Percentiles rank a stretch among this genome's conserved stretches.
These are phyloP conservation scores for Jaenimonas drosophilae DNA, from an alignment of 208 protist species.

Conservation along the genomic window DNA sequence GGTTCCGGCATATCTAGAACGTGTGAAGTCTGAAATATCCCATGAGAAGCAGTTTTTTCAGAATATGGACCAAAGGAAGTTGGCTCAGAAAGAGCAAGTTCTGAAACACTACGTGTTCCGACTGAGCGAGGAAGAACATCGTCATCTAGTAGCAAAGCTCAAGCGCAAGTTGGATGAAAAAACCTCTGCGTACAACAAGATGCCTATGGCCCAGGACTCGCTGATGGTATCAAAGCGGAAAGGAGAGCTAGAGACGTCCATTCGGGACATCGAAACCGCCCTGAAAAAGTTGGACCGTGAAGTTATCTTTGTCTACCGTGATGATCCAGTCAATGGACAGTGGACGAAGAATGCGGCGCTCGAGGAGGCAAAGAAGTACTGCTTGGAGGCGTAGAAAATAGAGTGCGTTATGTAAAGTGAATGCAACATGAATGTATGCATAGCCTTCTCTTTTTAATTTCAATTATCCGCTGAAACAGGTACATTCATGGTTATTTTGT, in stretches of 20 bases:
- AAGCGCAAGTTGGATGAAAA: constrained; percentile 50
- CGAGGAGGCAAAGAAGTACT: constrained; percentile 53
- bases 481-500: constrained; percentile 2
- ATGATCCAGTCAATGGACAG: constrained; percentile 64
- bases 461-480: not conserved
- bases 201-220: constrained; percentile 85
- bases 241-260: constrained; percentile 51
- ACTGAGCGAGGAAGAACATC: constrained; percentile 64
- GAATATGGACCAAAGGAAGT: constrained; percentile 45
- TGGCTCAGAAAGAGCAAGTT: constrained; percentile 17
- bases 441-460: not conserved
- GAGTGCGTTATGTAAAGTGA: constrained; percentile 3
- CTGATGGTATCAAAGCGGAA: constrained; percentile 38
- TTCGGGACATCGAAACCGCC: constrained; percentile 69
- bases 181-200: constrained; percentile 56
- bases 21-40: constrained; percentile 83
- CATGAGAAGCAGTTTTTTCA: constrained; percentile 74
- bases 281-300: constrained; percentile 79
- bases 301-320: constrained; percentile 82
- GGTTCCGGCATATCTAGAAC: constrained; percentile 71
- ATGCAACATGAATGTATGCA: not conserved
- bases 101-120: constrained; percentile 58
- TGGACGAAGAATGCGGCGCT: constrained; percentile 68
- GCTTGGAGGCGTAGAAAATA: constrained; percentile 8
- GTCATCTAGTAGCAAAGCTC: constrained; percentile 58